Percentiles rank a stretch among this genome's conserved stretches.
Evolutionary conservation across 2,329 filamentous ascomycete genomes (phyloP).

Genomic region (Hymenoscyphus fraxineus): DNA sequence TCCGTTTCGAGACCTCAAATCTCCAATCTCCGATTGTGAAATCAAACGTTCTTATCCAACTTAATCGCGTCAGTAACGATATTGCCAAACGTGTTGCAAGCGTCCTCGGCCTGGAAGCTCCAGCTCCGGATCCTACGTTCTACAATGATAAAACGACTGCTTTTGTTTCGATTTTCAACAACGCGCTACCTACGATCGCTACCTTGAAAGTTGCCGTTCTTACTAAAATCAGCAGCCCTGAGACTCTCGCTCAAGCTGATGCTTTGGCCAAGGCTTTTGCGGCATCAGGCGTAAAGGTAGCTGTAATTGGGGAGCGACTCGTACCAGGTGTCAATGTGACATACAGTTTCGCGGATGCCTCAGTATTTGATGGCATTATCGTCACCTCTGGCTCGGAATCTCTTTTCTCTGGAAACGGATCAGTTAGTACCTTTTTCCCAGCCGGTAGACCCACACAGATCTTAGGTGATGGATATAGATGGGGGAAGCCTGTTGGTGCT

Average conservation of each 20-base stretch:
- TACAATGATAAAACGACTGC: constrained; percentile 67
- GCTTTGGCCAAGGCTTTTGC: constrained; percentile 48
- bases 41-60: constrained; percentile 62
- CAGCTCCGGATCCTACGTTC: constrained; percentile 56
- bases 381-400: constrained; percentile 50
- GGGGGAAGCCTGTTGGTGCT: constrained; percentile 66
- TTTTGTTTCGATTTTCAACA: constrained; percentile 56
- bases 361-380: constrained; percentile 60
- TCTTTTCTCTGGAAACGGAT: constrained; percentile 45
- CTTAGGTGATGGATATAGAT: constrained; percentile 58
- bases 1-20: constrained; percentile 66
- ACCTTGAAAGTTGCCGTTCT: constrained; percentile 63
- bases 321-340: constrained; percentile 54
- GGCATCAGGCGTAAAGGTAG: constrained; percentile 50
- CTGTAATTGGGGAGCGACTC: constrained; percentile 59
- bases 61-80: constrained; percentile 66
- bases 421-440: constrained; percentile 56
- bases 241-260: constrained; percentile 45
- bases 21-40: constrained; percentile 55
- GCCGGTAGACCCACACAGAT: constrained; percentile 61
- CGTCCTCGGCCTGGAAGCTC: constrained; percentile 56
- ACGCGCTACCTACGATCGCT: constrained; percentile 55
- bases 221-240: constrained; percentile 42
- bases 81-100: constrained; percentile 61
- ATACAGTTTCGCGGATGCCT: constrained; percentile 62